Evolutionary conservation across 768 basidiomycete species (phyloP).

Genomic region (Suillus brevipes): DNA sequence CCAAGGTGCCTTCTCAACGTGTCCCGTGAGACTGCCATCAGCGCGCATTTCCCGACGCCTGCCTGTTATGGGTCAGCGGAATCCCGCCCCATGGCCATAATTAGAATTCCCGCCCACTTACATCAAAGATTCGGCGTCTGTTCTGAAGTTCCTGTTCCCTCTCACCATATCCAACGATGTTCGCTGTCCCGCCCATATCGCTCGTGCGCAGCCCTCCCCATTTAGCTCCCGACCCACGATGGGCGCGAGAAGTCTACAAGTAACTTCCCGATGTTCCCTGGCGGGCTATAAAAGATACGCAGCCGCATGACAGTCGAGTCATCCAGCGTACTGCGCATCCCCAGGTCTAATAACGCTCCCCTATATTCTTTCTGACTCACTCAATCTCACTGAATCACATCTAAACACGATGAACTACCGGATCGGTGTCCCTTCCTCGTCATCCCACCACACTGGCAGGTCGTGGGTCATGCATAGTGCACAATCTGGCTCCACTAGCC

Average conservation of each 20-base stretch:
- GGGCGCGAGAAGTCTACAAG: background rate
- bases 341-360: background rate
- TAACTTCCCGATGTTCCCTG: slow-evolving; percentile 22
- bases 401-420: slow-evolving; percentile 20
- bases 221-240: background rate
- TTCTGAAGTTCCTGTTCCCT: slow-evolving; percentile 10
- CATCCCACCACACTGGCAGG: slow-evolving; percentile 15
- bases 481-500: slow-evolving; percentile 7
- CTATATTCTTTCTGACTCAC: background rate
- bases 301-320: slow-evolving; percentile 18
- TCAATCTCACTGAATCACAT: slow-evolving; percentile 1
- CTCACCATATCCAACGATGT: slow-evolving; percentile 22
- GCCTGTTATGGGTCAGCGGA: slow-evolving; percentile 14
- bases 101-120: slow-evolving; percentile 18
- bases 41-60: slow-evolving; percentile 22
- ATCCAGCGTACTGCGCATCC: slow-evolving; percentile 16
- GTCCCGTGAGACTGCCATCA: slow-evolving; percentile 17
- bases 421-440: slow-evolving; percentile 6
- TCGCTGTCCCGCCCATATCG: slow-evolving; percentile 29
- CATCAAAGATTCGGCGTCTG: slow-evolving; percentile 10
- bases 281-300: slow-evolving; percentile 30
- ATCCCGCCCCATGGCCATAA: slow-evolving; percentile 16
- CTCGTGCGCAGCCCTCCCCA: slow-evolving; percentile 5
- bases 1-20: slow-evolving; percentile 9
- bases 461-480: slow-evolving; percentile 18